phyloP scores from a whole-genome alignment of 768 basidiomycete species.

The Tricholoma flavovirens region DNA sequence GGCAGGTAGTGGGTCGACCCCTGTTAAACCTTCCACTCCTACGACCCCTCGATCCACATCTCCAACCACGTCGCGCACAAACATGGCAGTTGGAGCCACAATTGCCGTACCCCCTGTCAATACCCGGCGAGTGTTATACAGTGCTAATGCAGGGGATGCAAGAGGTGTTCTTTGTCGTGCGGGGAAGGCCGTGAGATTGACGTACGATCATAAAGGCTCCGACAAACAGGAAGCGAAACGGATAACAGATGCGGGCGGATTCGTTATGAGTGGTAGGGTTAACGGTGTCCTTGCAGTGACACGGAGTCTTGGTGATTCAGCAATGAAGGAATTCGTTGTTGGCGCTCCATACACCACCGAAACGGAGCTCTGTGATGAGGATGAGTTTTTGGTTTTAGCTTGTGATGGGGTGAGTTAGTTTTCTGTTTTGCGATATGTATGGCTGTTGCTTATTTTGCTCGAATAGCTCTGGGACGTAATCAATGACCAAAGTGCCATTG shows the following conservation, averaged over 20 bases:
- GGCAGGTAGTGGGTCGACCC: slow-evolving; percentile 30
- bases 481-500: slow-evolving; percentile 85
- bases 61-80: slow-evolving; percentile 25
- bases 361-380: slow-evolving; percentile 82
- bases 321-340: slow-evolving; percentile 99
- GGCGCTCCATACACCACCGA: slow-evolving; percentile 99
- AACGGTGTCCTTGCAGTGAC: slow-evolving; percentile 98
- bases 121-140: slow-evolving; percentile 78
- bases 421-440: slow-evolving; percentile 1
- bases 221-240: slow-evolving; percentile 97
- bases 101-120: slow-evolving; percentile 41
- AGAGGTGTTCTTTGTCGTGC: slow-evolving; percentile 87
- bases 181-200: slow-evolving; percentile 87
- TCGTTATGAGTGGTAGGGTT: slow-evolving; percentile 97
- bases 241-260: slow-evolving; percentile 96
- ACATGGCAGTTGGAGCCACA: slow-evolving; percentile 22
- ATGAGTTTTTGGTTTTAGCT: slow-evolving; percentile 92
- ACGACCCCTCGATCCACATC: slow-evolving; percentile 31
- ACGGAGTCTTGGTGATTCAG: slow-evolving; percentile 89
- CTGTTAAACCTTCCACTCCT: slow-evolving; percentile 24
- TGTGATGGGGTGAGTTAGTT: slow-evolving; percentile 84
- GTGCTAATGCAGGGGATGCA: slow-evolving; percentile 96
- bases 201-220: slow-evolving; percentile 98
- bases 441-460: slow-evolving; percentile 8
- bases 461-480: slow-evolving; percentile 92